Conservation (phyloP, 176 grass and related monocot genomes). For the Bothriochloa decipiens region DNA sequence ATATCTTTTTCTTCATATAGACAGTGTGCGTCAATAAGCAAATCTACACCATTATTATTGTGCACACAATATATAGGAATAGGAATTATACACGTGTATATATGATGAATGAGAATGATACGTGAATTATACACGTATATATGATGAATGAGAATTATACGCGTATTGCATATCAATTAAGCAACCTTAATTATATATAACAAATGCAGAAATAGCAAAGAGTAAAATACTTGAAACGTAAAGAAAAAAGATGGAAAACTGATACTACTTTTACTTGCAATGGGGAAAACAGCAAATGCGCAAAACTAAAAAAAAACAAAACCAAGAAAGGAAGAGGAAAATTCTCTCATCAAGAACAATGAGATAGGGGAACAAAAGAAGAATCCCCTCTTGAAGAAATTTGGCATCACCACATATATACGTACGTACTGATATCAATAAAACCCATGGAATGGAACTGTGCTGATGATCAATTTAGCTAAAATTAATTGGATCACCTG, state of each 20-base stretch:
- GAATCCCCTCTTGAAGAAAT: constrained; percentile 16
- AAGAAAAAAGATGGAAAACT: not conserved
- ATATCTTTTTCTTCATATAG: not conserved
- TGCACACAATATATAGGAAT: not conserved
- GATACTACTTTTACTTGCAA: not conserved
- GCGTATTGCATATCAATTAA: not conserved
- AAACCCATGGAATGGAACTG: not conserved
- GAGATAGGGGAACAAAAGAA: constrained; percentile 6
- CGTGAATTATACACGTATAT: not conserved
- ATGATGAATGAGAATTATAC: not conserved
- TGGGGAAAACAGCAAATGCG: constrained; percentile 26
- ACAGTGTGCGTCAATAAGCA: not conserved
- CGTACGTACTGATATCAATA: not conserved
- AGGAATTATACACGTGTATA: not conserved
- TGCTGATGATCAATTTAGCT: not conserved
- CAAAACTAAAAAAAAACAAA: constrained; percentile 1
- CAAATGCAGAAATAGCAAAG: constrained; percentile 22
- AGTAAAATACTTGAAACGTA: not conserved
- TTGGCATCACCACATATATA: not conserved
- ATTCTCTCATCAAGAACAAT: not conserved
- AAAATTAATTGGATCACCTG: constrained; percentile 60
- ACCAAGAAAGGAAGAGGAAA: not conserved
- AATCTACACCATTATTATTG: constrained; percentile 18
- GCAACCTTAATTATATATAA: not conserved
- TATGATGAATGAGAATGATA: not conserved